Evolutionary conservation across 2,329 filamentous ascomycete species (phyloP), one percentile per base, ranked within the genome.

Genomic region (Beauveria sp.): DNA sequence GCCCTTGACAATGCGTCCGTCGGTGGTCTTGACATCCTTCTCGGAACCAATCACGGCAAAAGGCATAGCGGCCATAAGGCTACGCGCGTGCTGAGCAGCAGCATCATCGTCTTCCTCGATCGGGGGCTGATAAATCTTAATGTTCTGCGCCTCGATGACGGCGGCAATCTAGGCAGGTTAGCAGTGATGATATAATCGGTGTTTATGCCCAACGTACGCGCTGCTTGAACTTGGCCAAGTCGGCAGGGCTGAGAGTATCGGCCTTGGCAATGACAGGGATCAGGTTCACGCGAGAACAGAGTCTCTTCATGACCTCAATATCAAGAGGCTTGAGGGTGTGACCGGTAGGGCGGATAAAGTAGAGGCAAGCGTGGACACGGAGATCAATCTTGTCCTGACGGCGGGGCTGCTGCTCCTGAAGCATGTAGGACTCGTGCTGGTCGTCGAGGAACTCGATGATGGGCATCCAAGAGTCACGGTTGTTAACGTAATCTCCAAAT

Each of bases 391-490:
- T 99, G 83, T 99, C 95, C 73, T 89, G 88, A 73, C 95, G 92
- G 79, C 91, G 91, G 70, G 96, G 95, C 81, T 99, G 95, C 80
- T 99, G 95, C 86, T 99, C 95, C 83, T 99, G 95, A 75, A 99
- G 85, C 95, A 99, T 99, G 80, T 99, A 99, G 43, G 95, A 99
- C 84, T 99, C 95, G 78, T 99, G 96, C 85, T 99, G 95, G 80
- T 99, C 95, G 79, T 99, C 95, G 72, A 99, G 85, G 83, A 99
- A 99, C 80, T 99, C 95, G 78, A 99, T 98, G 75, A 99, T 98
- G 75, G 95, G 95, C 85, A 96, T 96, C 95, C 95, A 99, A 66
- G 95, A 98, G 79, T 99, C 95, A 74, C 93, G 90, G 86, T 99
- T 99, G 89, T 99, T 99, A 77, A 99, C 95, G 75, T 99, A 99